Evolutionary conservation across 139 green algal species (phyloP).

Genomic region (Edaphochlamys debaryana): DNA sequence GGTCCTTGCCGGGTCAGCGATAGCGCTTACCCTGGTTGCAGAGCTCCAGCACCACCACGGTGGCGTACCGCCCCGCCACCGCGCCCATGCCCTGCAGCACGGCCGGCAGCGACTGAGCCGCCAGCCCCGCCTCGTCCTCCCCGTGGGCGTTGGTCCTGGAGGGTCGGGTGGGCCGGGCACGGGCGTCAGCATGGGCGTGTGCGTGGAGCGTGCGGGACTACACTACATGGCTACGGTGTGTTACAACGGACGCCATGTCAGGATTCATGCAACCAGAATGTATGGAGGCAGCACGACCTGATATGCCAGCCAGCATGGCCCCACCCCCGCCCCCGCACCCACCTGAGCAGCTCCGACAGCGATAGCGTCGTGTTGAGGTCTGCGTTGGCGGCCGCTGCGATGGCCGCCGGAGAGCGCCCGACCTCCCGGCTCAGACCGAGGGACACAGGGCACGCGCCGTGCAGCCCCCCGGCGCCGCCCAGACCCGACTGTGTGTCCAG

Average conservation of each 20-base stretch:
- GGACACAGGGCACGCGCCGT: background rate
- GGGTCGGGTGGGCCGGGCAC: background rate
- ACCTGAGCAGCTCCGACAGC: slow-evolving; percentile 21
- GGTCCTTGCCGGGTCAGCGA: no score
- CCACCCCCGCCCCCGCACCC: no score
- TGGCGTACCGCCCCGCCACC: background rate
- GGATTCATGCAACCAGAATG: no score
- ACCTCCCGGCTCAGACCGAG: background rate
- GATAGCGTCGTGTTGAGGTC: slow-evolving; percentile 19
- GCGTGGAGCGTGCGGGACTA: no score
- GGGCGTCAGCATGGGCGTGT: no score
- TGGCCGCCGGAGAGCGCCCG: background rate
- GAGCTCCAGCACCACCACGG: slow-evolving; percentile 20
- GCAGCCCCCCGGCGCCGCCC: no score
- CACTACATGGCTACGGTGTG: no score
- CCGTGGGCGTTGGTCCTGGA: background rate
- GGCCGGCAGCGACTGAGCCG: background rate
- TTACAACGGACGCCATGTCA: no score
- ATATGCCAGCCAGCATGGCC: no score
- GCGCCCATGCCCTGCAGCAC: slow-evolving; percentile 16
- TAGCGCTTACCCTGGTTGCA: slow-evolving; percentile 31
- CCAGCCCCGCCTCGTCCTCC: background rate
- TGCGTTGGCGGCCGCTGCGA: background rate
- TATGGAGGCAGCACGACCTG: no score
- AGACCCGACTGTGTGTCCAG: background rate